Evolutionary conservation across 257 asterid species (phyloP), one percentile per base, ranked within the genome.

Genomic region (Linaria vulgaris): DNA sequence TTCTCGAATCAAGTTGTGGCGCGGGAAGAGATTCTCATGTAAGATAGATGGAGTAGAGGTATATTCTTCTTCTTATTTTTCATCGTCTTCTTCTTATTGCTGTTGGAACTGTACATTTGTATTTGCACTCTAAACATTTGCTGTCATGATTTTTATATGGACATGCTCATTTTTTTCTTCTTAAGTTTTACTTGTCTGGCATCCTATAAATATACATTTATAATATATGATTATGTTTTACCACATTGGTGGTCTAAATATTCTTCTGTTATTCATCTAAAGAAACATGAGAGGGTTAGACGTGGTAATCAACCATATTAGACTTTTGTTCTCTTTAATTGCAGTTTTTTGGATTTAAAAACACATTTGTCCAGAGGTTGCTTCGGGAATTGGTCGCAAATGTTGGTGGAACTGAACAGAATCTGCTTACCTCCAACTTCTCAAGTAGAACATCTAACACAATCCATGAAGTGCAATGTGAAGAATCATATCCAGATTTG

Each of bases 11-110:
- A 92, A 89, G 80, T 59, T 77, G 72, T 78, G 78, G 87, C 87
- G 69, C 47, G 95, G 95, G 59, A 92, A 85, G 87, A 85, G 96
- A 72, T 82, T 82, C 81, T 80, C 94, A 4, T 79, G 91, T 77
- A 92, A 89, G 82, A 85, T 83, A 70, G 94, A 87, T 71, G 96
- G 94, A 69, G 86, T 77, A 64, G 95, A 92, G 97, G 99, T 89
- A 68, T 53, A 66, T 44, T 45, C 17, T 57, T 59, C 39, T 41
- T 23, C 48, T 44, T 57, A 37, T 48, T 49, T 46, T 41, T 34
- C 23, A n/a, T 44, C 25, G 24, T 3, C 10, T 21, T 22, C 49
- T 17, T 44, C 22, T 14, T 34, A 11, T 34, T 34, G 41, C 9
- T 34, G 41, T 34, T 14, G 49, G 1, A 44, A 12, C 17, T 44